A percentile compares a stretch with the other conserved stretches of the same genome.
phyloP scores from a whole-genome alignment of 768 basidiomycete genomes.

The Xerocomellus amylosporus region DNA sequence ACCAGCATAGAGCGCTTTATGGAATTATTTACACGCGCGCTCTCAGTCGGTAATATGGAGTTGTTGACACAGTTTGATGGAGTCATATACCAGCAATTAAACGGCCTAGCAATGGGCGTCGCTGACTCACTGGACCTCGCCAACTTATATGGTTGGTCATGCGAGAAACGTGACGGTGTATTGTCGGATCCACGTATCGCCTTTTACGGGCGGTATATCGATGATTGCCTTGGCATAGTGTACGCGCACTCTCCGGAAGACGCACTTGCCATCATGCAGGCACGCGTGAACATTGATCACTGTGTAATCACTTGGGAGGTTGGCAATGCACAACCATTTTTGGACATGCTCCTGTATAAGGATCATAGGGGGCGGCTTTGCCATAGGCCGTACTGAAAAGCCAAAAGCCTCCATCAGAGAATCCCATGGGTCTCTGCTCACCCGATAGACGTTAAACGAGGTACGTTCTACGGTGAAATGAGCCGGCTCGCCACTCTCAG shows the following conservation, averaged over 20 bases:
- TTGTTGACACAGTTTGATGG: background rate
- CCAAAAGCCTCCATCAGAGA: background rate
- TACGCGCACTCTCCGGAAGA: background rate
- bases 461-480: conserved; percentile 6
- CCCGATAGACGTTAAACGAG: conserved; percentile 3
- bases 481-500: background rate
- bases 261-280: background rate
- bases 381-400: background rate
- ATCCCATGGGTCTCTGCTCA: conserved; percentile 10
- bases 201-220: no score
- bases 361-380: background rate
- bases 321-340: background rate
- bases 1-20: no score
- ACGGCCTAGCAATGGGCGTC: conserved; percentile 6
- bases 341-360: background rate
- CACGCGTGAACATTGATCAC: background rate
- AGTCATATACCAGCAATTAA: background rate
- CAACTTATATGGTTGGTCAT: conserved; percentile 3
- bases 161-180: no score
- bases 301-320: background rate
- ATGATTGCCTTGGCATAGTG: no score
- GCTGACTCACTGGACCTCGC: conserved; percentile 7
- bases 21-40: background rate
- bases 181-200: no score
- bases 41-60: background rate